Conservation (phyloP, 1,139 yeast species). For the Nakaseomyces glabratus region DNA sequence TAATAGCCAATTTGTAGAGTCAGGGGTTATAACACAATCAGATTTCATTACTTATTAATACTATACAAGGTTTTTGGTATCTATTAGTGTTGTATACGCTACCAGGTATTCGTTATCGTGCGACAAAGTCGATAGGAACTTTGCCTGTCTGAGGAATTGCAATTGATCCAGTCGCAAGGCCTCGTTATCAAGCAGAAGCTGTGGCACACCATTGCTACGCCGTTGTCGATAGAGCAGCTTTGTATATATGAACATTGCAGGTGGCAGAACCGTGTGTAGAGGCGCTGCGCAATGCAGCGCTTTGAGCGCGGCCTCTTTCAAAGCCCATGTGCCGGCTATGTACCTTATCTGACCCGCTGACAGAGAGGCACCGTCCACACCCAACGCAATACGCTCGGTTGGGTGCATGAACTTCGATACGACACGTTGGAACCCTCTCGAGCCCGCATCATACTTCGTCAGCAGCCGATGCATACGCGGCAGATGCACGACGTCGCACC, state of each 20-base stretch:
- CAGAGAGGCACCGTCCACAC: background rate
- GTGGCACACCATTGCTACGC: constrained; percentile 17
- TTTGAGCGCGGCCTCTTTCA: constrained; percentile 26
- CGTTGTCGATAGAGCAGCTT: constrained; percentile 20
- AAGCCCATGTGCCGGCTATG: constrained; percentile 30
- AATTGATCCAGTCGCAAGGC: background rate
- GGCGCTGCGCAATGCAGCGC: constrained; percentile 17
- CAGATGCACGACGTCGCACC: constrained; percentile 27
- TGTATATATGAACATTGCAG: constrained; percentile 27
- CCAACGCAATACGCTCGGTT: constrained; percentile 10
- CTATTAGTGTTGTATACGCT: constrained; percentile 10
- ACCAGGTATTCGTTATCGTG: constrained; percentile 28
- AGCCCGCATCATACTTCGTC: constrained; percentile 11
- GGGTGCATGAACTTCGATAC: constrained; percentile 27
- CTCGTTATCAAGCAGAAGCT: constrained; percentile 12
- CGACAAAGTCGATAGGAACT: constrained; percentile 22
- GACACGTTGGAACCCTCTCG: constrained; percentile 11
- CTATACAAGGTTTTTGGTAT: too few species aligned
- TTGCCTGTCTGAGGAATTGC: background rate
- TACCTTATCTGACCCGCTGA: constrained; percentile 10
- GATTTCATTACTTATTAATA: too few species aligned
- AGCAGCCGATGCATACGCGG: constrained; percentile 22
- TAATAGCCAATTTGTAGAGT: constrained; percentile 22
- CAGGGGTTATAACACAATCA: background rate
- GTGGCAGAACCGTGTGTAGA: constrained; percentile 14